Conservation (phyloP, 257 asterid species). For the Dorcoceras hygrometricum region DNA sequence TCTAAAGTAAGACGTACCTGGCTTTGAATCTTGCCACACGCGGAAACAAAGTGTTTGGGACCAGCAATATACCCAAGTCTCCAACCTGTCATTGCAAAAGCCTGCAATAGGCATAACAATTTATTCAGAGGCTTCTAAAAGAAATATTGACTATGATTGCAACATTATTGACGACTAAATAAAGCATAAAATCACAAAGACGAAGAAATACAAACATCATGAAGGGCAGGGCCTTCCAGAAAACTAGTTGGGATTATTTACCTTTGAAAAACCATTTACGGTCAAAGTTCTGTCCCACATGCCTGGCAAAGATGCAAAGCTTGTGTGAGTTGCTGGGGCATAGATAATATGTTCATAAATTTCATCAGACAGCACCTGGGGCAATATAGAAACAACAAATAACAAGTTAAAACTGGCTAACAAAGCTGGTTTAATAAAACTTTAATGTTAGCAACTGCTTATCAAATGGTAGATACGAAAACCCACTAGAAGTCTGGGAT, state of each 20-base stretch:
- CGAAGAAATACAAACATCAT: neutral
- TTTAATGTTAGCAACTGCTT: neutral
- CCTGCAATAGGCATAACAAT: slow-evolving; percentile 38
- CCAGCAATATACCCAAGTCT: slow-evolving; percentile 97
- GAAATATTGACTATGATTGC: neutral
- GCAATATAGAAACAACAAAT: slow-evolving; percentile 11
- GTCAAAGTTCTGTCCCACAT: slow-evolving; percentile 98
- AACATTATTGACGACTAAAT: neutral
- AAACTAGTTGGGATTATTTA: slow-evolving; percentile 23
- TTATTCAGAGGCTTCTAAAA: slow-evolving; percentile 5
- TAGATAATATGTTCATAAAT: slow-evolving; percentile 93
- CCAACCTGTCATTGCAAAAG: slow-evolving; percentile 99
- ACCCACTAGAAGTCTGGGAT: slow-evolving; percentile 90
- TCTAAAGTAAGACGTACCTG: slow-evolving; percentile 43
- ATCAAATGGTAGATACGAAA: slow-evolving; percentile 13
- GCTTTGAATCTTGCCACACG: slow-evolving; percentile 93
- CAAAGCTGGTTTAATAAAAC: slow-evolving; percentile 11
- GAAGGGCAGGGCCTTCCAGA: neutral
- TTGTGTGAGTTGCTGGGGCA: slow-evolving; percentile 89
- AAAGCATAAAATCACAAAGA: neutral
- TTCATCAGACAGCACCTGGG: slow-evolving; percentile 92
- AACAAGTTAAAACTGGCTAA: slow-evolving; percentile 6
- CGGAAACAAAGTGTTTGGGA: slow-evolving; percentile 88
- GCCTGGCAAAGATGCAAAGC: slow-evolving; percentile 95
- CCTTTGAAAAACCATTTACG: slow-evolving; percentile 96